These are phyloP conservation scores for Pleurotus citrinopileatus DNA, from an alignment of 768 basidiomycete species.

Conservation along the genomic window DNA sequence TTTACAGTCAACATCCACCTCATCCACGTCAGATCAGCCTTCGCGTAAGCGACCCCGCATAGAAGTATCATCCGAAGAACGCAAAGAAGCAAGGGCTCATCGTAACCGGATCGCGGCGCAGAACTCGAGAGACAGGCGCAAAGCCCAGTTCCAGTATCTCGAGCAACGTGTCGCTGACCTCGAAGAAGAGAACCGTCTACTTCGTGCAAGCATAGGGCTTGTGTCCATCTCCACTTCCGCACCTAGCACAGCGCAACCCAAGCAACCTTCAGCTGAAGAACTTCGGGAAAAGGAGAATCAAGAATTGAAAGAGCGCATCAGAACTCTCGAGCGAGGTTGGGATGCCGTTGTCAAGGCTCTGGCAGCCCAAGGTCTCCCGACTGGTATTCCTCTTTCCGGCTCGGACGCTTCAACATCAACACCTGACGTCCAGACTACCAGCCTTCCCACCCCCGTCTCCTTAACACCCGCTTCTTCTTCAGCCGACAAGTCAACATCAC, in stretches of 20 bases:
- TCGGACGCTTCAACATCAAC: conserved; percentile 16
- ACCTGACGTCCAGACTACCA: conserved; percentile 18
- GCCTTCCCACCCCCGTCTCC: conserved; percentile 20
- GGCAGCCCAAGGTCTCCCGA: conserved; percentile 62
- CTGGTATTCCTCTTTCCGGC: conserved; percentile 30
- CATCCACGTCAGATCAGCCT: conserved; percentile 35
- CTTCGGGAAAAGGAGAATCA: conserved; percentile 65
- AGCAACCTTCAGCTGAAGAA: conserved; percentile 33
- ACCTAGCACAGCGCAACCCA: conserved; percentile 16
- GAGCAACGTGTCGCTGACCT: conserved; percentile 69
- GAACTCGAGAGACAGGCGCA: conserved; percentile 87
- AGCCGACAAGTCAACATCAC: conserved; percentile 23
- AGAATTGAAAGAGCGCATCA: conserved; percentile 73
- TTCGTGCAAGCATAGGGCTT: conserved; percentile 50
- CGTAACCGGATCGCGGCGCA: conserved; percentile 93
- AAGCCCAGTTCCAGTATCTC: conserved; percentile 73
- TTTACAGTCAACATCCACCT: conserved; percentile 3
- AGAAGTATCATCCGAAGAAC: conserved; percentile 64
- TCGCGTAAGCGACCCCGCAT: conserved; percentile 77
- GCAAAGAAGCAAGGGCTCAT: conserved; percentile 85
- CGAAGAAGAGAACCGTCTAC: conserved; percentile 79
- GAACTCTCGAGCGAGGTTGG: conserved; percentile 78
- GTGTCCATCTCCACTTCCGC: conserved; percentile 23
- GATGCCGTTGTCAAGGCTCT: conserved; percentile 77
- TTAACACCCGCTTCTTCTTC: conserved; percentile 19